Evolutionary conservation across 2,329 filamentous ascomycete species (phyloP), one percentile per base, ranked within the genome.

Genomic region (Xylariaceae sp.): DNA sequence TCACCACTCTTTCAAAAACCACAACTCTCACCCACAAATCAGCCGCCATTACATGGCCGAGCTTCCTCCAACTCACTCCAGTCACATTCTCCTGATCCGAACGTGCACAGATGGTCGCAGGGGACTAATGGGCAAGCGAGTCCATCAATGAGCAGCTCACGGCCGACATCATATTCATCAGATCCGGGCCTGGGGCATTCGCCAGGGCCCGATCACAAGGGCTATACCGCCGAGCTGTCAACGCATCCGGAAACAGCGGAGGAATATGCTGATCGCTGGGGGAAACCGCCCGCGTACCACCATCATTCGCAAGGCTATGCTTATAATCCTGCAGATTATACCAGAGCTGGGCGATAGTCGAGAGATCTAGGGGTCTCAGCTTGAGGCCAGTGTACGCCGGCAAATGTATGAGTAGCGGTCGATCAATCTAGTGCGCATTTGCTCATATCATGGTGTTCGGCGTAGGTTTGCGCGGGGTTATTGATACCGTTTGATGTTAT

Each of bases 161-260:
- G 72, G 1, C 73, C 73, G 0, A 67, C 62, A 4, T 75, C 73
- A 0, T 61, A 64, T 13, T 60, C 66, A 1, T 73, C 73, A 0
- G 65, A 69, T 19, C 43, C 60, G 39, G 64, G 57, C 34, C 4
- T 14, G 13, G 6, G 28, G 40, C 12, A 34, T 22, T 77, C 73
- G 0, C 75, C 75, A 0, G 67, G 63, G 2, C 62, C 73, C 0
- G 72, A 73, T n/a, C 68, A 70, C 46, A 74, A 73, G 58, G 64
- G 63, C 1, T 77, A 74, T 50, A 59, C 74, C 0, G 68, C 70
- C 0, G 77, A 78, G 50, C 55, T 82, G 22, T 53, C 75, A 3
- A 73, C 78, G 2, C 78, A 81, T 53, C 63, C 62, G 9, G 78
- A 81, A 67, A 75, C 73, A 1, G 61, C 55, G 0, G 77, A 79